Evolutionary conservation across 1,139 yeast species (phyloP).

Genomic region (Chernovozyma aurita): DNA sequence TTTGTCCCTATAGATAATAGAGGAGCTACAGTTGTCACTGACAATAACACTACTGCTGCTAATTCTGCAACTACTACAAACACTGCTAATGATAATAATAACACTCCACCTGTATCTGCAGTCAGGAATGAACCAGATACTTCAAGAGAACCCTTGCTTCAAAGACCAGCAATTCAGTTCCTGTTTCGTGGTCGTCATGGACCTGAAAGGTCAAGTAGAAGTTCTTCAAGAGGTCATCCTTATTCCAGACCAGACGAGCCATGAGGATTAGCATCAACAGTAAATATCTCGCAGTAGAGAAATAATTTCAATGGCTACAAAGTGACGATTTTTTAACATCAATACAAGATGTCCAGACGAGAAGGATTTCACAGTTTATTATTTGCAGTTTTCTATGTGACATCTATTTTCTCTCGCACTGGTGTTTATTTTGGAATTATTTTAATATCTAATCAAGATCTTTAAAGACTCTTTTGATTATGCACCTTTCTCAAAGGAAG

Average conservation of each 20-base stretch:
- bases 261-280: constrained; percentile 1
- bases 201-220: constrained; percentile 27
- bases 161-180: constrained; percentile 5
- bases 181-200: constrained; percentile 19
- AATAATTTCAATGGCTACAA: too few relatives aligned
- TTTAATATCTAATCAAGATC: too few relatives aligned
- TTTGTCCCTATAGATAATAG: background rate
- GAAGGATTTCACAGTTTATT: too few relatives aligned
- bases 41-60: too few relatives aligned
- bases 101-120: constrained; percentile 10
- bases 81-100: constrained; percentile 10
- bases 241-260: constrained; percentile 20
- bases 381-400: too few relatives aligned
- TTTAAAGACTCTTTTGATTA: too few relatives aligned
- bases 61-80: background rate
- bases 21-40: background rate
- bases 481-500: too few relatives aligned
- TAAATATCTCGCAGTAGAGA: too few relatives aligned
- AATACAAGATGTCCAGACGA: too few relatives aligned
- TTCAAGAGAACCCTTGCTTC: constrained; percentile 6
- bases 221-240: constrained; percentile 23
- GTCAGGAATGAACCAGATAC: constrained; percentile 5
- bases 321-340: too few relatives aligned
- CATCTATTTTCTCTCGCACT: too few relatives aligned
- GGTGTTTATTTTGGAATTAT: too few relatives aligned